A percentile compares a stretch with the other conserved stretches of the same genome.
phyloP scores from a whole-genome alignment of 257 asterid genomes.

The Ocimum tenuiflorum region DNA sequence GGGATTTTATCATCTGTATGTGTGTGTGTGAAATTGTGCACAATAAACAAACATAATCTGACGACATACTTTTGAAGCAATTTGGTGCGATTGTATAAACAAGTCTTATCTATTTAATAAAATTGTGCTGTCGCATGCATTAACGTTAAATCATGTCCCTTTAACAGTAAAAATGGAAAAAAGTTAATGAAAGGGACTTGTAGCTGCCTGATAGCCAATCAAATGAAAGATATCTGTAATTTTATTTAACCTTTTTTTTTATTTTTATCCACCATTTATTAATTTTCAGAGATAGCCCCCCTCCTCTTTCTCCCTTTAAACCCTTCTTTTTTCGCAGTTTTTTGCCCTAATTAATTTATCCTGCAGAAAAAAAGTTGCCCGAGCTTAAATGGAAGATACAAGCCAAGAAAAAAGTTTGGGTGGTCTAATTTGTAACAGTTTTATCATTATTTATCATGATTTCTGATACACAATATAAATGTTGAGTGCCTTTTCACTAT shows the following conservation, averaged over 20 bases:
- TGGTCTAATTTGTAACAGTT: background rate
- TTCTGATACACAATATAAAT: background rate
- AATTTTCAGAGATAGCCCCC: background rate
- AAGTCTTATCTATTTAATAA: background rate
- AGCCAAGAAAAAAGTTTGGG: background rate
- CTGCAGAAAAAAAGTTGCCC: background rate
- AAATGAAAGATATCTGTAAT: background rate
- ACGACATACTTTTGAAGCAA: background rate
- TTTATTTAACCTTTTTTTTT: background rate
- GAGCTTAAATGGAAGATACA: background rate
- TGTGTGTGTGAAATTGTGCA: conserved; percentile 4
- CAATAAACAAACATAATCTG: background rate
- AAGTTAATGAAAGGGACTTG: conserved; percentile 23
- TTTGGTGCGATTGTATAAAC: conserved; percentile 6
- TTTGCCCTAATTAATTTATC: background rate
- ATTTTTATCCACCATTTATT: background rate
- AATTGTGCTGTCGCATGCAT: conserved; percentile 16
- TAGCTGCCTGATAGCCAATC: background rate
- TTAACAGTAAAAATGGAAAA: background rate
- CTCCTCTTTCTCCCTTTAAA: background rate
- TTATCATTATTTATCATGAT: background rate
- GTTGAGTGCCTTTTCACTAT: background rate
- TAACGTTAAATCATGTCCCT: conserved; percentile 32
- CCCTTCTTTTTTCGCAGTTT: background rate
- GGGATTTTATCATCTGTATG: no score